These are phyloP conservation scores for Coelastrella sp. DNA, from an alignment of 139 green algal species.

Conservation along the genomic window DNA sequence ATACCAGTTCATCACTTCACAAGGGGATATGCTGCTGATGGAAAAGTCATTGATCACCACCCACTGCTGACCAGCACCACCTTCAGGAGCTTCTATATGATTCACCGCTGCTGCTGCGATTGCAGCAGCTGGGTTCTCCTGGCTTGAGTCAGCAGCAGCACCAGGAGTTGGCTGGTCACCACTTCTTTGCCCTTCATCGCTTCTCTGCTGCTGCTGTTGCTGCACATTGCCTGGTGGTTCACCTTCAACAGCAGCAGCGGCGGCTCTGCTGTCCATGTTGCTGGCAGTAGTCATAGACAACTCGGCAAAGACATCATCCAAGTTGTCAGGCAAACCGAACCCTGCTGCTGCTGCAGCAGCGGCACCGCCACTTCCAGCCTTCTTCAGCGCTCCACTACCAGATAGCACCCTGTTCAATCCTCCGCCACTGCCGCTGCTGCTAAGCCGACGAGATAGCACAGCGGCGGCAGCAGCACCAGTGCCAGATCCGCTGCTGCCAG, in stretches of 20 bases:
- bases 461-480: background rate
- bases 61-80: conserved; percentile 63
- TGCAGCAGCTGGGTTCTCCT: background rate
- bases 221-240: background rate
- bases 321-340: conserved; percentile 52
- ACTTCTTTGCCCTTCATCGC: background rate
- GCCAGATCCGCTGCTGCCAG: background rate
- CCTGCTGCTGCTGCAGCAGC: conserved; percentile 18
- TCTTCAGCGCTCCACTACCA: background rate
- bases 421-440: conserved; percentile 6
- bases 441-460: background rate
- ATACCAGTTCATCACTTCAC: conserved; percentile 75
- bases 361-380: background rate
- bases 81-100: background rate
- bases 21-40: conserved; percentile 57
- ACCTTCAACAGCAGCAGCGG: conserved; percentile 21
- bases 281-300: background rate
- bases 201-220: conserved; percentile 19
- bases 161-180: background rate
- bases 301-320: conserved; percentile 62
- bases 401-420: background rate
- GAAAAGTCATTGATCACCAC: conserved; percentile 94
- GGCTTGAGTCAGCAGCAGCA: background rate
- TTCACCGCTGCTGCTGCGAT: conserved; percentile 22
- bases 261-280: background rate